Base-by-base conservation (phyloP, 108 stramenopile genomes). In the Skeletonema marinoi region DNA sequence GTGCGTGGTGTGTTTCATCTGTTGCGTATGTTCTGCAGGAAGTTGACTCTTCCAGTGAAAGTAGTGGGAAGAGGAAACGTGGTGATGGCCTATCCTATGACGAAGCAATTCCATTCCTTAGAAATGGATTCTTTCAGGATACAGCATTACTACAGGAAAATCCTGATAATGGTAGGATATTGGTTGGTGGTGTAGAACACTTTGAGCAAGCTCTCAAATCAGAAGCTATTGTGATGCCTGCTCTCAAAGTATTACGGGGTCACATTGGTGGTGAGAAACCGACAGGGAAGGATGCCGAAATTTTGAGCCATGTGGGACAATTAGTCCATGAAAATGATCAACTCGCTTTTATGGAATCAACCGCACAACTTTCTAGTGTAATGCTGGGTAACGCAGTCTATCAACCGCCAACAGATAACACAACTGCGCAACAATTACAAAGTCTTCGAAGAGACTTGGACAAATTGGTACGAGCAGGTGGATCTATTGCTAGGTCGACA, bases 121-220 rank as follows among this genome's bases (percentile, higher is more conserved):
- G 62, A 63, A 63, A 63, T 32, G 62, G 62, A 2, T 63, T 63
- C 62, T 63, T 63, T 17, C 62, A 63, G 6, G 62, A 63, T 35
- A 6, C 6, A 63, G 62, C 62, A n/a, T 17, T 63, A 6, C 33
- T 63, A 0, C 62, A 44, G 41, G 5, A 63, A 6, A 44, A 63
- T 63, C 41, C 62, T 35, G 62, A 63, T 17, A 63, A 63, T 63
- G n/a, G 38, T 44, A 16, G n/a, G 62, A 63, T 63, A 2, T 17
- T 63, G 1, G 62, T 63, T 35, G 33, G 5, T 35, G 33, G 38
- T 6, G 16, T 42, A 14, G 62, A n/a, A 33, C 62, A 63, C 62
- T 6, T 35, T 4, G 16, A 63, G 0, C 62, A 63, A 63, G 4
- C 2, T 16, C 38, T 42, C 16, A 44, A 42, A 63, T 35, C 62